Conservation (phyloP, 164 flowering plant species). For the Nymphaea thermarum region DNA sequence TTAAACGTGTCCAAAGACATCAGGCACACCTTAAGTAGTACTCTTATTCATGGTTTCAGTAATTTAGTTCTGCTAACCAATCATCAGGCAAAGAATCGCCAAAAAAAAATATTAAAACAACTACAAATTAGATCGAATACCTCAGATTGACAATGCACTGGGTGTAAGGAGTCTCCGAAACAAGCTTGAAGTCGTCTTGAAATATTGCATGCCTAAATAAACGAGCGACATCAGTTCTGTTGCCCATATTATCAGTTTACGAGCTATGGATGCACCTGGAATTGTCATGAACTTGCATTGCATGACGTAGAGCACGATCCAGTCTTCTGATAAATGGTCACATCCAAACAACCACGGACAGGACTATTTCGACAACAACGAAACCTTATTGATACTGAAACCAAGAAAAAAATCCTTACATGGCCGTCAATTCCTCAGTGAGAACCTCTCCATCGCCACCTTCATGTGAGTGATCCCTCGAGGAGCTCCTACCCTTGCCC, state of each 20-base stretch:
- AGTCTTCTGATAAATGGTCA: too few species aligned
- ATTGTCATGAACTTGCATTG: too few species aligned
- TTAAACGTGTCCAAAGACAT: too few species aligned
- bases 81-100: too few species aligned
- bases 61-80: too few species aligned
- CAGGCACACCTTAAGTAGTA: too few species aligned
- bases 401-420: constrained; percentile 19
- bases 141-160: constrained; percentile 58
- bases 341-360: too few species aligned
- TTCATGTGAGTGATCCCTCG: constrained; percentile 24
- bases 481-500: constrained; percentile 26
- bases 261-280: too few species aligned
- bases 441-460: constrained; percentile 25
- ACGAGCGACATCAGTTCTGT: not conserved
- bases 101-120: not conserved
- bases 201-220: constrained; percentile 65
- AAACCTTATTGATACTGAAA: not conserved
- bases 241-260: too few species aligned
- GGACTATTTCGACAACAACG: too few species aligned
- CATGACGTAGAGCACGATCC: too few species aligned
- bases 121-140: constrained; percentile 15
- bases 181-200: constrained; percentile 77
- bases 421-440: constrained; percentile 46
- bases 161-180: constrained; percentile 49
- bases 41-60: too few species aligned